Evolutionary conservation across 148 eudicot species (phyloP), one percentile per base, ranked within the genome.

Genomic region (Fagopyrum esculentum): DNA sequence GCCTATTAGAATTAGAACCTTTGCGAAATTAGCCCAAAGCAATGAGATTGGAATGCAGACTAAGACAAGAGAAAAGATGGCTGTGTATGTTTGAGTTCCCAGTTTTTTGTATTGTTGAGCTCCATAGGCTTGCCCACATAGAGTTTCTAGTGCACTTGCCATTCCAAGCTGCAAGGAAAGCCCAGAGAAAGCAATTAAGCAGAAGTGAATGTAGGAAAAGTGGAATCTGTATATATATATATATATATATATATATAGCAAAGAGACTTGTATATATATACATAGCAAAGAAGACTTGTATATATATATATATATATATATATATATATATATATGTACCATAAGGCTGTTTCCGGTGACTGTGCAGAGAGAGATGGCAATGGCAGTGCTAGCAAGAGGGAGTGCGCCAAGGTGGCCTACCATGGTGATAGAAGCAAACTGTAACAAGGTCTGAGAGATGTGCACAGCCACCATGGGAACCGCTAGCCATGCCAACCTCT

Each of bases 61-160:
- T 60, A 89, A 70, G 55, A 78, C 30, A 15, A 90, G 90, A 51
- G 84, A 93, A 57, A 91, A 78, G 69, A 93, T 89, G 3, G 93
- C 93, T 5, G 94, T 89, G 86, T 89, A 88, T 16, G 89, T 89
- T 75, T 86, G 91, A 26, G 90, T 93, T 76, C 97, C 98, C n/a
- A 91, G 60, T 75, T 88, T 93, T 64, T 82, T 72, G 80, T 89
- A 91, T 74, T 91, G 98, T n/a, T 85, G 69, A 56, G 98, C 97
- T 69, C 98, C 98, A 82, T 79, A 91, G 22, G 98, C 89, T 78
- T 93, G 97, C 30, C 98, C 98, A 19, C 97, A 85, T 48, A 91
- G 76, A 44, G 98, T 93, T 80, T 93, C 97, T 73, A 93, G 77
- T 54, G 88, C 97, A 80, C 87, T 82, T 45, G 90, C 87, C 95